Percentiles rank a stretch among this genome's conserved stretches.
These are phyloP conservation scores for Phytophthora capsici DNA, from an alignment of 352 stramenopile genomes.

Conservation along the genomic window DNA sequence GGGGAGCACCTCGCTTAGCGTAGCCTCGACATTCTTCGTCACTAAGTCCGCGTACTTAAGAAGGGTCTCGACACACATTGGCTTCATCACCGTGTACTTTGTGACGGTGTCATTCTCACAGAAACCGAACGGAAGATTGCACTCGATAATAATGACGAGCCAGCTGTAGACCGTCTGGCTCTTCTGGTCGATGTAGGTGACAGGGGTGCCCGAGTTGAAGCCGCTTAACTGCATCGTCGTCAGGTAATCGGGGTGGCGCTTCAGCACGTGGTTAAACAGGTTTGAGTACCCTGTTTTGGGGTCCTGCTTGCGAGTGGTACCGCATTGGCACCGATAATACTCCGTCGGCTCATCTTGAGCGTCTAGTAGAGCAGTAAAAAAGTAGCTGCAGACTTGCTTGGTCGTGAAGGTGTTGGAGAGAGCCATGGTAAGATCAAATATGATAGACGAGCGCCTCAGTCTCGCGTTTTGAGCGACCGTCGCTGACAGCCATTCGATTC, in stretches of 20 bases:
- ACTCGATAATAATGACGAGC: conserved; percentile 6
- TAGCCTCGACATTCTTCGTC: neutral
- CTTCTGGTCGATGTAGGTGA: too few species aligned
- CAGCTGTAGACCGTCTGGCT: conserved; percentile 10
- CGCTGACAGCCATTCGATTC: too few species aligned
- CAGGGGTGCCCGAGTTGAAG: neutral
- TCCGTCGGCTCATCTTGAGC: conserved; percentile 15
- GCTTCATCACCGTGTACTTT: conserved; percentile 13
- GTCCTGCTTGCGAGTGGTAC: neutral
- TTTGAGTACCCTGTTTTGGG: conserved; percentile 12
- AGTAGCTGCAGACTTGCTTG: conserved; percentile 14
- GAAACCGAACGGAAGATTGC: neutral
- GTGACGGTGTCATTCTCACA: neutral
- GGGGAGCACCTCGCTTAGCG: neutral
- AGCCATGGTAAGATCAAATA: too few species aligned
- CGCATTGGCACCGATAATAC: conserved; percentile 8
- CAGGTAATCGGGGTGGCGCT: conserved; percentile 11
- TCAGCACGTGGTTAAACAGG: conserved; percentile 15
- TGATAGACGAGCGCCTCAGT: too few species aligned
- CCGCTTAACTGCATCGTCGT: conserved; percentile 8
- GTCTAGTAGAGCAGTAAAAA: conserved; percentile 1
- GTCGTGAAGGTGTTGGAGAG: conserved; percentile 1
- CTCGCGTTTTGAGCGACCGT: too few species aligned
- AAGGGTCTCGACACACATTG: conserved; percentile 4
- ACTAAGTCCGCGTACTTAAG: conserved; percentile 1